Evolutionary conservation across 2,329 filamentous ascomycete genomes (phyloP).

Genomic region (Mollisia scopiformis): DNA sequence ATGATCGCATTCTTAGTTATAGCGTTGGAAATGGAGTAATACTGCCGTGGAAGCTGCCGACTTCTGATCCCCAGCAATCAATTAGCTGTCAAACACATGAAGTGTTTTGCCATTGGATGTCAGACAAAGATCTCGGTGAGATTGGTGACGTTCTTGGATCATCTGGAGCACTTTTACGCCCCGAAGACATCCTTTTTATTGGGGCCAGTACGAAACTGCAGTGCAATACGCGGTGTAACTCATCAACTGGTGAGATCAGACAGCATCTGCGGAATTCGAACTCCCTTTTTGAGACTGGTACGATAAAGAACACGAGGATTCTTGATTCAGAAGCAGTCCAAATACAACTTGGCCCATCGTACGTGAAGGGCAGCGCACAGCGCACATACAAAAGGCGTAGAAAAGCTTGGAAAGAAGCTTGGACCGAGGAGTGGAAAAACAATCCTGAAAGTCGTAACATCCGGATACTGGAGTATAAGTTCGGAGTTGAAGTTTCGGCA

Average conservation of each 20-base stretch:
- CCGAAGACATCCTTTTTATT: slow-evolving; percentile 15
- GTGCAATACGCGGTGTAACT: slow-evolving; percentile 4
- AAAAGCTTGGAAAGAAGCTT: slow-evolving; percentile 4
- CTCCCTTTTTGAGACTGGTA: slow-evolving; percentile 10
- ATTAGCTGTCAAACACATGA: slow-evolving; percentile 9
- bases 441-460: slow-evolving; percentile 4
- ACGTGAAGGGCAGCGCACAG: neutral
- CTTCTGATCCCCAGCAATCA: neutral
- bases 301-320: neutral
- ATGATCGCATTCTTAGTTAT: slow-evolving; percentile 7
- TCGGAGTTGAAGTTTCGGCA: slow-evolving; percentile 18
- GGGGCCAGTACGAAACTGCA: slow-evolving; percentile 10
- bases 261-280: slow-evolving; percentile 7
- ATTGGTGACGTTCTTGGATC: neutral
- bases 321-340: neutral
- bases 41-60: slow-evolving; percentile 9
- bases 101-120: slow-evolving; percentile 19
- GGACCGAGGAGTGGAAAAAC: slow-evolving; percentile 16
- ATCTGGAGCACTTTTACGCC: neutral
- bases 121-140: slow-evolving; percentile 1
- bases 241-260: neutral
- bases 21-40: slow-evolving; percentile 17
- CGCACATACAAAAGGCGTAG: slow-evolving; percentile 8
- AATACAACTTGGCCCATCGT: slow-evolving; percentile 1
- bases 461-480: slow-evolving; percentile 3